Percentiles rank a stretch among this genome's conserved stretches.
phyloP scores from a whole-genome alignment of 192 early-diverging fungal species.

The Backusella luteola region DNA sequence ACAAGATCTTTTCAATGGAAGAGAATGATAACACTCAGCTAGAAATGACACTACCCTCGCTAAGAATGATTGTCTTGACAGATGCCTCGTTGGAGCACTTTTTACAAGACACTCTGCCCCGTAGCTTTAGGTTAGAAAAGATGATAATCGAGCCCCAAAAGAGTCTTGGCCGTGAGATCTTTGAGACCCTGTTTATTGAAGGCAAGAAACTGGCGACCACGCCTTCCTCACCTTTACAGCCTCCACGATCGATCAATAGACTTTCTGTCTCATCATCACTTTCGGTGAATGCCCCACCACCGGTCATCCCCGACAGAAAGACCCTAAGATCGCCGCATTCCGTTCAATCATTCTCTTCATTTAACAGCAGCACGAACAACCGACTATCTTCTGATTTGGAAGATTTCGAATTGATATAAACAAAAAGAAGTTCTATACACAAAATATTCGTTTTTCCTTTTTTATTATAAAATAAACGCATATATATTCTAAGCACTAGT shows the following conservation, averaged over 20 bases:
- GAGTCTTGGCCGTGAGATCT: slow-evolving; percentile 52
- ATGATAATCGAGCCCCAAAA: slow-evolving; percentile 44
- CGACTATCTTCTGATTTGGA: slow-evolving; percentile 5
- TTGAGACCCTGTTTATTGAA: slow-evolving; percentile 43
- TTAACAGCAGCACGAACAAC: neutral
- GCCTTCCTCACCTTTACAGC: neutral
- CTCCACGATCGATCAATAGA: neutral
- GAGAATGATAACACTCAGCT: neutral
- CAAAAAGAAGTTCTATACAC: neutral
- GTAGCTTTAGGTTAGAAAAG: slow-evolving; percentile 62
- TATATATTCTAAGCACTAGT: slow-evolving; percentile 23
- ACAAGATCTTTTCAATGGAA: neutral
- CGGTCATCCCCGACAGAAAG: neutral
- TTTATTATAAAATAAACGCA: slow-evolving; percentile 1
- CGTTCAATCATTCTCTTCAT: neutral
- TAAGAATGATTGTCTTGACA: slow-evolving; percentile 74
- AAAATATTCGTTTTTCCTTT: neutral
- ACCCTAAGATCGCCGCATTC: neutral
- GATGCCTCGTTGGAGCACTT: slow-evolving; percentile 82
- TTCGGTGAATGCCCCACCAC: neutral
- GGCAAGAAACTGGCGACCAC: slow-evolving; percentile 24
- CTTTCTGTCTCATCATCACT: neutral
- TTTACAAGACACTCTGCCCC: slow-evolving; percentile 63
- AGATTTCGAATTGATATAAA: slow-evolving; percentile 12
- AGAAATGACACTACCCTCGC: slow-evolving; percentile 13